These are phyloP conservation scores for Sarocladium oryzae DNA, from an alignment of 2,329 filamentous ascomycete genomes.

Conservation along the genomic window DNA sequence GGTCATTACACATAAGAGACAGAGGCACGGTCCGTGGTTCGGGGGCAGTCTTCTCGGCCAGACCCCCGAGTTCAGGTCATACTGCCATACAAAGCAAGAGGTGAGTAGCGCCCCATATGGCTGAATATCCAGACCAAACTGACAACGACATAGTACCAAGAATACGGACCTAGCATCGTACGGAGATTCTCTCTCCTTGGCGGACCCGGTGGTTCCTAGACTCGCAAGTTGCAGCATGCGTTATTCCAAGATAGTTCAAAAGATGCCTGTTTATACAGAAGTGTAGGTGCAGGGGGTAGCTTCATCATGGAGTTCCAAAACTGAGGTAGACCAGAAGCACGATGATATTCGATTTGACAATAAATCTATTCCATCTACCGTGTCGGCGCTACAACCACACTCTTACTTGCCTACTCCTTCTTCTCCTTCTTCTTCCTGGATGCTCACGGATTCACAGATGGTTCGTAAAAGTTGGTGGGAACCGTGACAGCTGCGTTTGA, in stretches of 20 bases:
- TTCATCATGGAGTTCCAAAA: not conserved
- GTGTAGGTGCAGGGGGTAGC: not conserved
- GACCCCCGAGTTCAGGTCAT: conserved; percentile 96
- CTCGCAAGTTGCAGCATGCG: not conserved
- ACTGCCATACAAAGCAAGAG: conserved; percentile 90
- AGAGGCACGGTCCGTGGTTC: conserved; percentile 97
- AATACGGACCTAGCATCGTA: conserved; percentile 93
- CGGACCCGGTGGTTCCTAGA: conserved; percentile 74
- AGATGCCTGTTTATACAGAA: not conserved
- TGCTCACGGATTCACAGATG: too few relatives aligned
- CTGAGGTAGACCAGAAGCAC: conserved; percentile 5
- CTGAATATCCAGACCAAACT: not conserved
- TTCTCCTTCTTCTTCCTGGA: too few relatives aligned
- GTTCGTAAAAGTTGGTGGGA: too few relatives aligned
- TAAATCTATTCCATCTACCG: too few relatives aligned
- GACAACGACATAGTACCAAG: conserved; percentile 63
- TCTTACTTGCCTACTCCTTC: too few relatives aligned
- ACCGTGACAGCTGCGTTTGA: too few relatives aligned
- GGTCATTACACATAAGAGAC: conserved; percentile 94
- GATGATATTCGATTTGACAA: conserved; percentile 2
- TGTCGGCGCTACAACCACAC: too few relatives aligned
- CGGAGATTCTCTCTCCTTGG: conserved; percentile 80
- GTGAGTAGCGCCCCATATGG: conserved; percentile 29
- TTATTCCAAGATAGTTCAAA: conserved; percentile 7
- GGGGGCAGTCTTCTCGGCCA: conserved; percentile 93